Evolutionary conservation across 2,329 filamentous ascomycete genomes (phyloP).

Genomic region (Dothiorella sarmentorum): DNA sequence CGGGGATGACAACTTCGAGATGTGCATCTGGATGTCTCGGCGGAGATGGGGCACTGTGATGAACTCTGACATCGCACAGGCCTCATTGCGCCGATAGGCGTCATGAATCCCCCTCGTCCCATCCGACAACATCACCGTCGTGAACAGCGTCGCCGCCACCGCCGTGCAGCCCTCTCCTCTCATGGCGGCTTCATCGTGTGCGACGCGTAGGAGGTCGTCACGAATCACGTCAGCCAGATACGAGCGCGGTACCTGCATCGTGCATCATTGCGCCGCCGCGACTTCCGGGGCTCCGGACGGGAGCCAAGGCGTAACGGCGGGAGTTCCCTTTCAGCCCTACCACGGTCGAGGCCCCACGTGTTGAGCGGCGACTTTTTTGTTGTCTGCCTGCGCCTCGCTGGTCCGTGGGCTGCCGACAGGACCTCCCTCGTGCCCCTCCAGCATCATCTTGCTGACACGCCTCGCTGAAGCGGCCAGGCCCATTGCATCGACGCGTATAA

Average conservation of each 20-base stretch:
- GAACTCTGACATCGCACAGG: constrained; percentile 10
- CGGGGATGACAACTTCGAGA: constrained; percentile 2
- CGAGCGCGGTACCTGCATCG: constrained; percentile 12
- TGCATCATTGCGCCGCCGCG: constrained; percentile 2
- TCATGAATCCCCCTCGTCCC: background rate
- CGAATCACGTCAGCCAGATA: constrained; percentile 17
- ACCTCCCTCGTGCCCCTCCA: constrained; percentile 1
- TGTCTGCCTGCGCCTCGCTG: constrained; percentile 5
- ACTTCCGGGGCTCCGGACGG: constrained; percentile 1
- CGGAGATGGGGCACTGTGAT: constrained; percentile 10
- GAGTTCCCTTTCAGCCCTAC: constrained; percentile 16
- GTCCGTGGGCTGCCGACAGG: constrained; percentile 11
- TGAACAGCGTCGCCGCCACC: background rate
- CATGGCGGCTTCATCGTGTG: background rate
- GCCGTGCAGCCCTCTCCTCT: background rate
- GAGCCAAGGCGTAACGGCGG: constrained; percentile 3
- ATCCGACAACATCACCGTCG: background rate
- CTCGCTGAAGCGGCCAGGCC: constrained; percentile 3
- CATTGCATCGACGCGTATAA: constrained; percentile 2
- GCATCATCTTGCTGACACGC: constrained; percentile 9
- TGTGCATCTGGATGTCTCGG: constrained; percentile 7
- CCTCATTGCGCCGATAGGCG: background rate
- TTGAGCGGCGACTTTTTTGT: constrained; percentile 6
- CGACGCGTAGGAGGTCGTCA: background rate
- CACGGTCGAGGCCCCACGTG: constrained; percentile 12